These are phyloP conservation scores for Paragyromitra xinjiangensis DNA, from an alignment of 495 filamentous ascomycete species.

Conservation along the genomic window DNA sequence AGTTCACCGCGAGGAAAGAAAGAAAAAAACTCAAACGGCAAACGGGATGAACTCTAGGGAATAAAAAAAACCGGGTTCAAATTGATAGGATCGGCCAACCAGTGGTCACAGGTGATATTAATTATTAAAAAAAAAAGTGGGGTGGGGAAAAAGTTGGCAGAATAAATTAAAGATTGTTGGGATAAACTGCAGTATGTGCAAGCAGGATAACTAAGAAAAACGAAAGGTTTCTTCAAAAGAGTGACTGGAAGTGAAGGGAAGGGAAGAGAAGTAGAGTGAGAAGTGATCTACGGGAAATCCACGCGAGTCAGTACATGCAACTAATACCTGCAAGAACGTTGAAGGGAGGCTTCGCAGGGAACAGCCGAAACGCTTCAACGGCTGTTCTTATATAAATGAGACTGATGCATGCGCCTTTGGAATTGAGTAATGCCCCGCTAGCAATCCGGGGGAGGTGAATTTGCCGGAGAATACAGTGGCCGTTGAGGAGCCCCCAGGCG, in stretches of 20 bases:
- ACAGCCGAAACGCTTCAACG: conserved; percentile 43
- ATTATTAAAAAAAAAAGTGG: conserved; percentile 32
- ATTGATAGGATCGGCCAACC: conserved; percentile 33
- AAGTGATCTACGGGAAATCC: conserved; percentile 42
- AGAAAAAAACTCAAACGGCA: neutral
- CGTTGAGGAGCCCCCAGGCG: conserved; percentile 7
- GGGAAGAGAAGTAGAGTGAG: conserved; percentile 35
- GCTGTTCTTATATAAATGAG: conserved; percentile 47
- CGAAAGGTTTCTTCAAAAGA: conserved; percentile 45
- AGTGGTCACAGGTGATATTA: conserved; percentile 35
- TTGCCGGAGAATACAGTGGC: conserved; percentile 19
- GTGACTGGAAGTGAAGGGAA: conserved; percentile 48
- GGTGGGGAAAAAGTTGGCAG: conserved; percentile 15
- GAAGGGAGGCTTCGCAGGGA: conserved; percentile 44
- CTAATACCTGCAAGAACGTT: conserved; percentile 42
- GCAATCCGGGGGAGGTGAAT: conserved; percentile 17
- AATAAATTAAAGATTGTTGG: conserved; percentile 43
- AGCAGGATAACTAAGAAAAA: conserved; percentile 29
- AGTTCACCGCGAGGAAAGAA: conserved; percentile 14
- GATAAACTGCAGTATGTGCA: conserved; percentile 27
- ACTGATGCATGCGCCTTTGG: conserved; percentile 22
- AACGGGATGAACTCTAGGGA: conserved; percentile 24
- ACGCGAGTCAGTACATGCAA: conserved; percentile 35
- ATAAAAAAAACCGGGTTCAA: neutral
- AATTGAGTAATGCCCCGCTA: conserved; percentile 16